Base-by-base conservation (phyloP, 2,329 filamentous ascomycete genomes). In the Claviceps arundinis region DNA sequence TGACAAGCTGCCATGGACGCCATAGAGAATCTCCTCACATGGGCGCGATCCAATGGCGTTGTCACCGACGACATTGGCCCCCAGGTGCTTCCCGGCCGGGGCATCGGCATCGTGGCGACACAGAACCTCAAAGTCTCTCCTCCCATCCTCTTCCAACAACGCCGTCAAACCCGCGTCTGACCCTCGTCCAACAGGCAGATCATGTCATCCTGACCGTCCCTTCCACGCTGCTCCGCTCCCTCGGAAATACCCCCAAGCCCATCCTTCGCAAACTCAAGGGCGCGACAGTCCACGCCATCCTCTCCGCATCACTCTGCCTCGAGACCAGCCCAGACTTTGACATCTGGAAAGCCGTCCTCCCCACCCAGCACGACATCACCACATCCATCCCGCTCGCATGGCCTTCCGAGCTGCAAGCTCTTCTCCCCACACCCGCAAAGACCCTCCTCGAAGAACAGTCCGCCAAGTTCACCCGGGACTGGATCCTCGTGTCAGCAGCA, bases 31-130 rank as follows among this genome's bases (percentile, higher is more conserved):
- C 85, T 94, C 54, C 72, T 84, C 2, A 61, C 74, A 54, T 95
- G 89, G 87, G 84, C 85, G 1, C 64, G 73, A 37, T 66, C 69
- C 1, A 75, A 80, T 53, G 86, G 85, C 14, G 76, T 94, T 30
- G 67, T 75, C 38, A 77, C 89, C 57, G 74, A 84, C 59, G 82
- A 82, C 30, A 80, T 94, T 47, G 71, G 72, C 2, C 82, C 88
- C 5, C 75, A 80, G 42, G 72, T 72, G 41, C 81, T 95, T 16
- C 78, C 82, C 5, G 85, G 82, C 1, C 76, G 85, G 51, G 89
- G 89, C 30, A 77, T 93, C 50, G 89, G 90, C 47, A 81, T 95
- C 52, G 75, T 90, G 49, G 84, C 88, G 5, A 82, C 79, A 13
- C 75, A 77, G 30, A 69, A 76, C 14, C 75, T 93, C 55, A 70